phyloP scores from a whole-genome alignment of 2,329 filamentous ascomycete species.

The Chaetomium sp. region DNA sequence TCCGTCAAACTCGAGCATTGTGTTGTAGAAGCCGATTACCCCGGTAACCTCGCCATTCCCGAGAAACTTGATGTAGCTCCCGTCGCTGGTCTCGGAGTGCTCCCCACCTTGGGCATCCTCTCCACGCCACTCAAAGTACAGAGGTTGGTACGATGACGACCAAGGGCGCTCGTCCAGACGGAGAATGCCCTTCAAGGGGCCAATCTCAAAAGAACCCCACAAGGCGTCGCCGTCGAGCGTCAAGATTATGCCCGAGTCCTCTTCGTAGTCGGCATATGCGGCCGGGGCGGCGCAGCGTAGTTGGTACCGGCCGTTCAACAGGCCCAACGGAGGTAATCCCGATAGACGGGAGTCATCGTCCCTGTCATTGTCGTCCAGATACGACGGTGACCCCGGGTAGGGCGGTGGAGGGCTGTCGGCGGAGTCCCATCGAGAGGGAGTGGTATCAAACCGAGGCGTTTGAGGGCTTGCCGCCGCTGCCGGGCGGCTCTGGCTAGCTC shows the following conservation, averaged over 20 bases:
- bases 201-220: constrained; percentile 52
- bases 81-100: constrained; percentile 35
- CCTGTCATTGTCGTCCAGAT: constrained; percentile 6
- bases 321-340: constrained; percentile 38
- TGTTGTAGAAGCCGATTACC: constrained; percentile 11
- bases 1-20: constrained; percentile 20
- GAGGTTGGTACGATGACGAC: constrained; percentile 36
- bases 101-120: constrained; percentile 38
- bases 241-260: constrained; percentile 42
- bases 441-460: constrained; percentile 9
- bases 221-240: constrained; percentile 45
- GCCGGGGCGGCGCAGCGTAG: constrained; percentile 35
- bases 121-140: constrained; percentile 44
- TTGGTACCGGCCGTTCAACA: constrained; percentile 51
- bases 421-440: constrained; percentile 20
- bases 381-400: constrained; percentile 21
- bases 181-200: constrained; percentile 47
- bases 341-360: constrained; percentile 20
- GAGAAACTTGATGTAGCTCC: constrained; percentile 43
- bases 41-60: constrained; percentile 44
- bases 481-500: constrained; percentile 6
- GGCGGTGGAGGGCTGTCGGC: constrained; percentile 26
- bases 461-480: not conserved
- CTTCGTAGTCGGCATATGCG: constrained; percentile 21
- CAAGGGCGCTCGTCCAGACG: constrained; percentile 43